These are phyloP conservation scores for Rosa chinensis DNA, from an alignment of 306 rosid species.

Conservation along the genomic window DNA sequence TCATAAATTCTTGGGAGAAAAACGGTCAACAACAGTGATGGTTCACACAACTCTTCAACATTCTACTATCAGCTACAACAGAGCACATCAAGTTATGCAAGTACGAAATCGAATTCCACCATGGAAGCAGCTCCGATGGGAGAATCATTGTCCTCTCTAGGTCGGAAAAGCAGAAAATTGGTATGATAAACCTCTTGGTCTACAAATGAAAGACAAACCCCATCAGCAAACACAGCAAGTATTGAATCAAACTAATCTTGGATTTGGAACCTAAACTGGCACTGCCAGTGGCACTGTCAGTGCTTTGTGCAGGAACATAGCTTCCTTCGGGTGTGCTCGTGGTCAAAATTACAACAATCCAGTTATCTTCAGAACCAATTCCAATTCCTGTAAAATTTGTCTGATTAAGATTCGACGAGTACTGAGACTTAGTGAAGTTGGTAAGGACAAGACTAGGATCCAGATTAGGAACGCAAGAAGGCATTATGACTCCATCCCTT, in stretches of 20 bases:
- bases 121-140: slow-evolving; percentile 13
- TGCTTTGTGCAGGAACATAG: slow-evolving; percentile 45
- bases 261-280: slow-evolving; percentile 44
- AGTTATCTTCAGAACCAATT: slow-evolving; percentile 66
- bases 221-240: slow-evolving; percentile 43
- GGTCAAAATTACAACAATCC: slow-evolving; percentile 83
- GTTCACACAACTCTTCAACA: slow-evolving; percentile 6
- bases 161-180: slow-evolving; percentile 12
- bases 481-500: slow-evolving; percentile 66
- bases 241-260: slow-evolving; percentile 39
- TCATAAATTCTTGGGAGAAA: not conserved
- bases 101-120: slow-evolving; percentile 22
- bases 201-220: slow-evolving; percentile 45
- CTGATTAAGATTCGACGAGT: slow-evolving; percentile 69
- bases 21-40: not conserved
- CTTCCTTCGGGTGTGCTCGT: slow-evolving; percentile 69
- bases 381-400: slow-evolving; percentile 68
- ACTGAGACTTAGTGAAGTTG: slow-evolving; percentile 78
- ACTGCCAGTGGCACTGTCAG: not conserved
- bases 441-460: slow-evolving; percentile 57
- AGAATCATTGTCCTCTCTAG: not conserved
- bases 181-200: slow-evolving; percentile 26
- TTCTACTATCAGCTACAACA: slow-evolving; percentile 18
- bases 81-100: slow-evolving; percentile 20
- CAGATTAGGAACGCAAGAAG: slow-evolving; percentile 79